Evolutionary conservation across 805 yeast genomes (phyloP).

Genomic region (Saturnispora besseyi): DNA sequence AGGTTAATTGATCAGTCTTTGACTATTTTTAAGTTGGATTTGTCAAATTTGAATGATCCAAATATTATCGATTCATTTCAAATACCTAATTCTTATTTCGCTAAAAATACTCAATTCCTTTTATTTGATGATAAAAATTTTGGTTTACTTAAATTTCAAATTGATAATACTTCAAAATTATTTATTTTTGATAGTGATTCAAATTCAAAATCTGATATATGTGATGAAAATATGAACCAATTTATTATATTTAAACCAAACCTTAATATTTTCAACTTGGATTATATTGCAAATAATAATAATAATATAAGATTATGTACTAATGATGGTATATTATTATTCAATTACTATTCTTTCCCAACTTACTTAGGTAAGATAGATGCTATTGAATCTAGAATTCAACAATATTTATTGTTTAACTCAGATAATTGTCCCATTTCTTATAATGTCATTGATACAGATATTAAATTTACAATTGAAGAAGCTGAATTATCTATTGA

Average conservation of each 20-base stretch:
- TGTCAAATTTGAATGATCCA: neutral
- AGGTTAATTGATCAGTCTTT: neutral
- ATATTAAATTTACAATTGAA: constrained; percentile 29
- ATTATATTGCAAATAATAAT: constrained; percentile 21
- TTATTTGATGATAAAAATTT: neutral
- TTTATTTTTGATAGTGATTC: constrained; percentile 49
- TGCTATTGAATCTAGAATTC: constrained; percentile 63
- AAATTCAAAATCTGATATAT: constrained; percentile 2
- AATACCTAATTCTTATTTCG: neutral
- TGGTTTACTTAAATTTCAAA: neutral
- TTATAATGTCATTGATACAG: constrained; percentile 28
- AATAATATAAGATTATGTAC: constrained; percentile 32
- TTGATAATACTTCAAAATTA: constrained; percentile 23
- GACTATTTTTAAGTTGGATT: neutral
- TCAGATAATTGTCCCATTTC: constrained; percentile 12
- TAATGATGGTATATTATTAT: constrained; percentile 51
- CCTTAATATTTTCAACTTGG: constrained; percentile 49
- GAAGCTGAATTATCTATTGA: constrained; percentile 46
- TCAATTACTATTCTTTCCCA: constrained; percentile 38
- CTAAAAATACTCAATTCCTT: neutral
- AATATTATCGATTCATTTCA: neutral
- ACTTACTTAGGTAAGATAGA: constrained; percentile 11
- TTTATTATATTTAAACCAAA: constrained; percentile 46
- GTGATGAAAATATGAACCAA: constrained; percentile 69
- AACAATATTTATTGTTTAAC: constrained; percentile 72